A percentile compares a stretch with the other conserved stretches of the same genome.
Conservation (phyloP, 1,284 basidiomycete genomes). For the Ustilago tritici region DNA sequence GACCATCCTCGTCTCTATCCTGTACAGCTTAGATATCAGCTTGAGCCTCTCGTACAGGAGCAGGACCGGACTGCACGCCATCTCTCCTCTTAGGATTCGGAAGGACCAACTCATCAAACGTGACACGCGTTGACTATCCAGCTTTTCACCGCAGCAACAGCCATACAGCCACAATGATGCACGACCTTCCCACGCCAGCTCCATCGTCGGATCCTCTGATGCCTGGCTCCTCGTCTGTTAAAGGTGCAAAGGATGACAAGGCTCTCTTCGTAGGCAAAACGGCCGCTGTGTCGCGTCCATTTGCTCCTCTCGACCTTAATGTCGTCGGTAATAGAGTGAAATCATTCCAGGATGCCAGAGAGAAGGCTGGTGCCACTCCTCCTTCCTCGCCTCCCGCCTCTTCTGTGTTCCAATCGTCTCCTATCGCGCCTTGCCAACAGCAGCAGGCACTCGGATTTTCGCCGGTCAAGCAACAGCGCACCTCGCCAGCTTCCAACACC, state of each 20-base stretch:
- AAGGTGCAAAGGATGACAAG: slow-evolving; percentile 24
- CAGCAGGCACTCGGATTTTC: slow-evolving; percentile 34
- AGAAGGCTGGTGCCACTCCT: slow-evolving; percentile 40
- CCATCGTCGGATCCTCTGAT: slow-evolving; percentile 53
- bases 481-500: slow-evolving; percentile 15
- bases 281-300: slow-evolving; percentile 29
- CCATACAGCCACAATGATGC: slow-evolving; percentile 36
- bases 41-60: neutral
- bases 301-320: slow-evolving; percentile 45
- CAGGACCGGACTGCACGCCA: neutral
- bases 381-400: slow-evolving; percentile 47
- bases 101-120: neutral
- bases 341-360: slow-evolving; percentile 30
- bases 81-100: neutral
- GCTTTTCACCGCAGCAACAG: neutral
- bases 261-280: slow-evolving; percentile 15
- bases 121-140: neutral
- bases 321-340: slow-evolving; percentile 28
- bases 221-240: slow-evolving; percentile 45
- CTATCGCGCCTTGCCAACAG: slow-evolving; percentile 18
- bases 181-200: slow-evolving; percentile 52
- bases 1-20: neutral
- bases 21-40: neutral
- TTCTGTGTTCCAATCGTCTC: slow-evolving; percentile 36
- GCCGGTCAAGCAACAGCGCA: slow-evolving; percentile 41